Base-by-base conservation (phyloP, 2,329 filamentous ascomycete species). In the Neocatenulostroma microsporum region DNA sequence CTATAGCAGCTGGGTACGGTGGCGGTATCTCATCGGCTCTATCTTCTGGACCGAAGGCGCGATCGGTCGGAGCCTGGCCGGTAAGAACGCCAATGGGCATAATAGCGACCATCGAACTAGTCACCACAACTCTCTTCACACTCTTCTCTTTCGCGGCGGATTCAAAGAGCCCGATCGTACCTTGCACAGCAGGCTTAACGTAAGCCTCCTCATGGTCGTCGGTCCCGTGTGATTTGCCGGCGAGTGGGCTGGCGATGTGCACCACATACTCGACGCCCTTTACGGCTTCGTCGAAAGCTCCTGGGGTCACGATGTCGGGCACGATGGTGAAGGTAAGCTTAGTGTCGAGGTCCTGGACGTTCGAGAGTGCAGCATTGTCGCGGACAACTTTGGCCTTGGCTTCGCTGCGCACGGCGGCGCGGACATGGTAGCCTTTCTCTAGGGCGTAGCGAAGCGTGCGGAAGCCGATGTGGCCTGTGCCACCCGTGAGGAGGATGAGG, bases 111-210 rank as follows among this genome's bases (percentile, higher is more conserved):
- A 44, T 41, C 21, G 49, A 54, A 15, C 46, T 49, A 7, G 66
- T 69, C 30, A 70, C 62, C 13, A 69, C 60, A 9, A 70, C 47
- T 11, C 62, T 56, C 36, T 58, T 53, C n/a, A 70, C 54, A 0
- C 49, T 56, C 1, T 48, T 40, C 5, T 39, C 39, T 35, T 59
- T 59, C 11, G 50, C 30, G 2, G 65, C 65, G 0, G 63, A 53
- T 19, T 60, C 44, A 3, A 70, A 51, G 5, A 69, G 55, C 4
- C 50, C 50, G 3, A 56, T 34, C 1, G 61, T 67, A 12, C 60
- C 61, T 31, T 56, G 51, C 21, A 68, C 48, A 10, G 51, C 54
- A 1, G 51, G 48, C 10, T 44, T 24, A 35, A 44, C 26, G 36
- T 41, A 37, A n/a, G 26, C 18, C 18, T 14, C 23, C 15, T 35